These are phyloP conservation scores for Melanopsichium pennsylvanicum DNA, from an alignment of 1,284 basidiomycete genomes.

Conservation along the genomic window DNA sequence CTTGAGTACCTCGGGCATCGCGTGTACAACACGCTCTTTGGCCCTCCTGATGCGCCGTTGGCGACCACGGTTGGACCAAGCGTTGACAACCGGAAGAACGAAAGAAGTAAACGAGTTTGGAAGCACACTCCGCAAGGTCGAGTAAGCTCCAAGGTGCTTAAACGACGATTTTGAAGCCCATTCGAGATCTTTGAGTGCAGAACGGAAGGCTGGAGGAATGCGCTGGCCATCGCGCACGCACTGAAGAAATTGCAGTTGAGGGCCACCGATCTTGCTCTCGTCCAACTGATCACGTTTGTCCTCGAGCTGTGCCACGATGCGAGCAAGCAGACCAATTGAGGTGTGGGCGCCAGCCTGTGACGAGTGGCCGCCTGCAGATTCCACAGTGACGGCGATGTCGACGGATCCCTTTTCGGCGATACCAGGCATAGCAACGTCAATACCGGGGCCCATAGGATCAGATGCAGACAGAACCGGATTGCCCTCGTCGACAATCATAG, in stretches of 20 bases:
- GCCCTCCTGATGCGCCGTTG: slow-evolving; percentile 25
- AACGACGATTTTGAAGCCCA: slow-evolving; percentile 41
- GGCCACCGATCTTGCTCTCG: slow-evolving; percentile 32
- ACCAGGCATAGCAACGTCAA: slow-evolving; percentile 67
- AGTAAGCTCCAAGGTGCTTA: slow-evolving; percentile 14
- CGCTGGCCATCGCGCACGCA: slow-evolving; percentile 70
- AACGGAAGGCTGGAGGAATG: slow-evolving; percentile 68
- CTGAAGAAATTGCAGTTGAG: slow-evolving; percentile 67
- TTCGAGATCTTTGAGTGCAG: slow-evolving; percentile 65
- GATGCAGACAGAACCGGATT: slow-evolving; percentile 35
- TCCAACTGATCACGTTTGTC: slow-evolving; percentile 34
- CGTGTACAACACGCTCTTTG: slow-evolving; percentile 18
- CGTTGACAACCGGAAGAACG: slow-evolving; percentile 19
- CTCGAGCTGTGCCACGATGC: slow-evolving; percentile 31
- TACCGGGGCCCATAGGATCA: slow-evolving; percentile 37
- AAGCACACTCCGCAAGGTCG: slow-evolving; percentile 18
- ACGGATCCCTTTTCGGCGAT: slow-evolving; percentile 76
- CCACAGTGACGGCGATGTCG: slow-evolving; percentile 48
- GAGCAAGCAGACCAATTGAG: slow-evolving; percentile 40
- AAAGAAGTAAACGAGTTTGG: slow-evolving; percentile 26
- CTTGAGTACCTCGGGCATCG: slow-evolving; percentile 51
- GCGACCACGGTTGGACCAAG: slow-evolving; percentile 33
- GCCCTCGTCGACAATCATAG: slow-evolving; percentile 62
- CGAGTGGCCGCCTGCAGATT: slow-evolving; percentile 75
- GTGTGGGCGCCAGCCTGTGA: slow-evolving; percentile 64